A percentile compares a stretch with the other conserved stretches of the same genome.
Evolutionary conservation across 805 yeast species (phyloP).

Genomic region (Candida namnaoensis): DNA sequence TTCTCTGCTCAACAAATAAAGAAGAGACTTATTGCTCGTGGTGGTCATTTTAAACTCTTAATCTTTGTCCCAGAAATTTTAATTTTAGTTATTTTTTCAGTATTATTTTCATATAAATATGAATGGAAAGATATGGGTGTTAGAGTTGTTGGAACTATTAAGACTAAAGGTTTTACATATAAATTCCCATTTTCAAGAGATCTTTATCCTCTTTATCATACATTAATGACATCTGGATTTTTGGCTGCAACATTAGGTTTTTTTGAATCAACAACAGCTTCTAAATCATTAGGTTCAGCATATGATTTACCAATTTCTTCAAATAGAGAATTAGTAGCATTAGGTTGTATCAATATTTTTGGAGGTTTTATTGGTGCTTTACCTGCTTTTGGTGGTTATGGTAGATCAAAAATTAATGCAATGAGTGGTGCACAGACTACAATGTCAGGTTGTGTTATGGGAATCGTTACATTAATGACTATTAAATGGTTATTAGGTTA

Average conservation of each 20-base stretch:
- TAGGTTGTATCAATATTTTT: constrained; percentile 63
- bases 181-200: constrained; percentile 48
- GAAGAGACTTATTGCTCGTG: constrained; percentile 20
- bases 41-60: constrained; percentile 26
- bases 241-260: constrained; percentile 82
- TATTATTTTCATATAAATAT: constrained; percentile 44
- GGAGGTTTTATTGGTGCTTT: constrained; percentile 53
- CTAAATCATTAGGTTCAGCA: constrained; percentile 74
- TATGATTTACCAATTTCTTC: constrained; percentile 68
- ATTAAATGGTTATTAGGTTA: constrained; percentile 49
- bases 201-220: constrained; percentile 39
- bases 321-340: constrained; percentile 84
- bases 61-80: constrained; percentile 82
- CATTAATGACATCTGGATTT: constrained; percentile 59
- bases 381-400: constrained; percentile 95
- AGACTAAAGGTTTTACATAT: constrained; percentile 39
- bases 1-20: constrained; percentile 34
- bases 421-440: constrained; percentile 84
- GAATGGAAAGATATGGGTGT: constrained; percentile 52
- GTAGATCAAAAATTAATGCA: constrained; percentile 83
- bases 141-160: constrained; percentile 60
- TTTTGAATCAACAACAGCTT: constrained; percentile 89
- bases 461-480: constrained; percentile 61
- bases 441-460: constrained; percentile 76
- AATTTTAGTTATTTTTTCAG: constrained; percentile 48